These are phyloP conservation scores for Tanacetum coccineum DNA, from an alignment of 129 eudicot genomes.

Conservation along the genomic window DNA sequence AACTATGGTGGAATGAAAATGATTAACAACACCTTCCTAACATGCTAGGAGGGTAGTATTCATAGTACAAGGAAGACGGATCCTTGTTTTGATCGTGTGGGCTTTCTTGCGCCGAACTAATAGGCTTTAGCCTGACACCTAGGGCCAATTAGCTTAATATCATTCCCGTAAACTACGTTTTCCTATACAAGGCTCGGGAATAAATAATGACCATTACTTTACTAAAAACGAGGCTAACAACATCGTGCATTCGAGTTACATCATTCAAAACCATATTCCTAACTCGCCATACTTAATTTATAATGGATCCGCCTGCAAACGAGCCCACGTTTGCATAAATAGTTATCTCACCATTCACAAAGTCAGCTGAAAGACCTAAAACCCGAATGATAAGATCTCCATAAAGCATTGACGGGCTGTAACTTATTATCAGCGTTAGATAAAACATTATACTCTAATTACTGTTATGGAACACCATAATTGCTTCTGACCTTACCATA, in stretches of 20 bases:
- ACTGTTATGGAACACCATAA: constrained; percentile 48
- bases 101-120: no score
- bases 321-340: constrained; percentile 61
- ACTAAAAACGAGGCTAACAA: no score
- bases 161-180: no score
- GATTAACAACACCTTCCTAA: no score
- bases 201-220: no score
- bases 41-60: no score
- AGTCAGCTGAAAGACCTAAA: constrained; percentile 52
- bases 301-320: constrained; percentile 36
- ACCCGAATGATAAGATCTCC: constrained; percentile 47
- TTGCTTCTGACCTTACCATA: constrained; percentile 72
- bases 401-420: constrained; percentile 52
- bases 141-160: no score
- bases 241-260: constrained; percentile 54
- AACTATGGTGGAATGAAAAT: no score
- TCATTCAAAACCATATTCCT: constrained; percentile 44
- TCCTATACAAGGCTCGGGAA: no score
- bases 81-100: no score
- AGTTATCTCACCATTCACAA: constrained; percentile 38
- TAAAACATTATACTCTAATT: constrained; percentile 39
- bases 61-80: no score
- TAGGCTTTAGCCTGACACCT: no score
- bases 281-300: constrained; percentile 59
- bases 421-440: constrained; percentile 43